Evolutionary conservation across 257 asterid genomes (phyloP), one percentile per base, ranked within the genome.

Genomic region (Parsonsia alboflavescens): DNA sequence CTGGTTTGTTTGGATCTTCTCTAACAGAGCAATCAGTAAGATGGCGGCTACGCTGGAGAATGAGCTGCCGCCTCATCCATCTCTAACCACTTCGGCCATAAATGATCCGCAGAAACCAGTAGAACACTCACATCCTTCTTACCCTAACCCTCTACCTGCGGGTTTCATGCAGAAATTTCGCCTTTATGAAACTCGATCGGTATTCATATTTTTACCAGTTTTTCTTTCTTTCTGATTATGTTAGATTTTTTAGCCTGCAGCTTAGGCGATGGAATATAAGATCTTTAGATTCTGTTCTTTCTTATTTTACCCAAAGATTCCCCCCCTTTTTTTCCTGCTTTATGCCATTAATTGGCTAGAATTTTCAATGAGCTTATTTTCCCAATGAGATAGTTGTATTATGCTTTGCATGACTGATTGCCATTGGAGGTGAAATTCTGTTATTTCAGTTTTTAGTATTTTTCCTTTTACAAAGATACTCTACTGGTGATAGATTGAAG

Each of bases 141-240:
- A 73, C 44, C 61, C 72, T 61, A 74, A 77, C 74, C 83, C 86
- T 2, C 80, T 78, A 48, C 76, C 86, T 1, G 89, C 83, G 71
- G 89, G 91, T 70, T 82, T 88, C 86, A 88, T 93, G 91, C 91
- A 91, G 88, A 90, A 93, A 87, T 93, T 93, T 84, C 88, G 96
- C 72, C 97, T 93, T 68, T 93, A 91, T 42, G 90, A 91, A 86
- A 93, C 98, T 70, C 88, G 75, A 84, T 88, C 98, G 96, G 98
- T 93, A 91, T 75, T 28, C 21, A 57, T 72, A 70, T 48, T 26
- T 69, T 57, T 73, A 65, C 21, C 17, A 24, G 46, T 41, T 17
- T 0, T 45, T 62, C 4, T 11, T 19, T 48, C 26, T 17, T 53
- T 71, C 30, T 15, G 52, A 4, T 10, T 21, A 16, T 30, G 13